Evolutionary conservation across 352 stramenopile species (phyloP).

Genomic region (Globisporangium abappressorium): DNA sequence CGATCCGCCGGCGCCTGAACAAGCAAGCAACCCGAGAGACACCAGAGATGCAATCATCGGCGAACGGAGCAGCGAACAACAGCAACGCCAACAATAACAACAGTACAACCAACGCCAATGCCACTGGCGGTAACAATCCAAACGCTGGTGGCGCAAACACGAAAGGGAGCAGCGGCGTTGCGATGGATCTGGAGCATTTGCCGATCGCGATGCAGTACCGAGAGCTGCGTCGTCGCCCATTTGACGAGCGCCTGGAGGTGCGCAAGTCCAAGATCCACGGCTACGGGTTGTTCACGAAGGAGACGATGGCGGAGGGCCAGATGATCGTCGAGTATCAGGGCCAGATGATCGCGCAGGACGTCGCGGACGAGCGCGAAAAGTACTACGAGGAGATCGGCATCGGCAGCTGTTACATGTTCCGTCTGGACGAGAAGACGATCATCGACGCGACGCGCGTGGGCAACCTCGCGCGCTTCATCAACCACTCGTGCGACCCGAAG

Average conservation of each 20-base stretch:
- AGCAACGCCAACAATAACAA: slow-evolving; percentile 14
- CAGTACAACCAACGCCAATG: neutral
- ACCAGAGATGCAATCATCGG: slow-evolving; percentile 19
- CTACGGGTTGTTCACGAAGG: slow-evolving; percentile 95
- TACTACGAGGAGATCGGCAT: slow-evolving; percentile 93
- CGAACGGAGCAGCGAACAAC: slow-evolving; percentile 17
- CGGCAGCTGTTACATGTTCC: slow-evolving; percentile 98
- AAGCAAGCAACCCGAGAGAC: slow-evolving; percentile 54
- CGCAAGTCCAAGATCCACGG: slow-evolving; percentile 94
- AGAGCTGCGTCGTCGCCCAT: slow-evolving; percentile 87
- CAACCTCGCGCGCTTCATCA: slow-evolving; percentile 96
- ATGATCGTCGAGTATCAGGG: slow-evolving; percentile 98
- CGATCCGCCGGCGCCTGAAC: slow-evolving; percentile 34
- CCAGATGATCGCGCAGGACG: slow-evolving; percentile 87
- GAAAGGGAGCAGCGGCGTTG: slow-evolving; percentile 31
- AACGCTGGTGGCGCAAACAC: slow-evolving; percentile 1
- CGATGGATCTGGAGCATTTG: slow-evolving; percentile 80
- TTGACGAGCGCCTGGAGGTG: slow-evolving; percentile 89
- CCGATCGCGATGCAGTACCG: slow-evolving; percentile 91
- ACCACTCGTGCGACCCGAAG: slow-evolving; percentile 95
- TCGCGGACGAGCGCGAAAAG: slow-evolving; percentile 92
- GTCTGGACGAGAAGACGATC: slow-evolving; percentile 92
- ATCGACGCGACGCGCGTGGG: slow-evolving; percentile 93
- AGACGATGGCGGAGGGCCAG: slow-evolving; percentile 87
- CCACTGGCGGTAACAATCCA: slow-evolving; percentile 9